Percentiles rank a stretch among this genome's conserved stretches.
Evolutionary conservation across 768 basidiomycete species (phyloP).

Genomic region (Sistotremastrum niveocremeum): DNA sequence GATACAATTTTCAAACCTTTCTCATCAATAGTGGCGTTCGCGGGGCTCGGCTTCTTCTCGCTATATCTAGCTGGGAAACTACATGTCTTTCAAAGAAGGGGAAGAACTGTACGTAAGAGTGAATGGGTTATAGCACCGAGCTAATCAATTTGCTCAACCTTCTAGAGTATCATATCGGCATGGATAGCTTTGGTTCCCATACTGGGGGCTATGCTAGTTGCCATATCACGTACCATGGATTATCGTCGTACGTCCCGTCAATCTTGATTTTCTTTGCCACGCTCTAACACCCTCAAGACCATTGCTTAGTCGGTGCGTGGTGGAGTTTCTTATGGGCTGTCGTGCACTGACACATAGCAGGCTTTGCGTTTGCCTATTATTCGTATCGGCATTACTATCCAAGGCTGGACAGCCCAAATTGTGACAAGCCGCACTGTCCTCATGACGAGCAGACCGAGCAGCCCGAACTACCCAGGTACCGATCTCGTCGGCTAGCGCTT

Average conservation of each 20-base stretch:
- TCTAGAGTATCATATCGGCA: slow-evolving; percentile 29
- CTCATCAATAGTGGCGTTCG: slow-evolving; percentile 61
- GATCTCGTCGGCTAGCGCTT: no score
- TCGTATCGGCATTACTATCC: no score
- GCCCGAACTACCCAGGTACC: no score
- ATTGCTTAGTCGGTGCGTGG: no score
- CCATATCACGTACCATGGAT: slow-evolving; percentile 85
- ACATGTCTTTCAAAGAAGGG: slow-evolving; percentile 75
- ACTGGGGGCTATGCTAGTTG: slow-evolving; percentile 61
- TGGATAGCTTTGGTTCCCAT: slow-evolving; percentile 78
- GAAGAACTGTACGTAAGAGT: slow-evolving; percentile 41
- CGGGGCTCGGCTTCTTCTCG: slow-evolving; percentile 79
- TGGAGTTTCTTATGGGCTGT: no score
- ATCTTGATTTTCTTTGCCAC: not conserved
- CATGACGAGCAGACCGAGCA: no score
- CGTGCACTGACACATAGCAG: no score
- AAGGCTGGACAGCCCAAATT: no score
- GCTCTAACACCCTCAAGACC: not conserved
- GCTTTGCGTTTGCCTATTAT: no score
- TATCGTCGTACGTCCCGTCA: slow-evolving; percentile 50
- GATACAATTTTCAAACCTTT: not conserved
- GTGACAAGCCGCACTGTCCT: no score
- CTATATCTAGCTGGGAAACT: slow-evolving; percentile 88
- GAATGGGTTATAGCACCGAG: not conserved
- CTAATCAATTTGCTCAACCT: not conserved